A percentile compares a stretch with the other conserved stretches of the same genome.
These are phyloP conservation scores for Passalora sequoiae DNA, from an alignment of 2,329 filamentous ascomycete species.

Conservation along the genomic window DNA sequence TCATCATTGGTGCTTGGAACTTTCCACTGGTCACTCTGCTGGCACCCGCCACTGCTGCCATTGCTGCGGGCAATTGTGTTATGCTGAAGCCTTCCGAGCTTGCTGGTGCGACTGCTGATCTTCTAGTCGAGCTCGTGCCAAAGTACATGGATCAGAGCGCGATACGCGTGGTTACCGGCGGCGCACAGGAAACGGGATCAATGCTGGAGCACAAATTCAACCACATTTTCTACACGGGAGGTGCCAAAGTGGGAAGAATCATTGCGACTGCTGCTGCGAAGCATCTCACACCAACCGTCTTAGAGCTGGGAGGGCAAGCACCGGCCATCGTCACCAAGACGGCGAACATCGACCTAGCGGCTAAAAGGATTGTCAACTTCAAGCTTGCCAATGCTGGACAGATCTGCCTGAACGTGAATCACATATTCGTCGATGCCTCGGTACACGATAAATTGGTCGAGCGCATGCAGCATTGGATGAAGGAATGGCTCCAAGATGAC, in stretches of 20 bases:
- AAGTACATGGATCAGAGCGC: conserved; percentile 68
- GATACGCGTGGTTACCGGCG: conserved; percentile 73
- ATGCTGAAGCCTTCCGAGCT: conserved; percentile 83
- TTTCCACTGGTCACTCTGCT: conserved; percentile 77
- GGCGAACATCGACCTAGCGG: conserved; percentile 70
- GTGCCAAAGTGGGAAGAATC: conserved; percentile 63
- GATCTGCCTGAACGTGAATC: conserved; percentile 85
- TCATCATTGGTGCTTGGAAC: conserved; percentile 85
- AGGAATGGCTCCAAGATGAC: conserved; percentile 72
- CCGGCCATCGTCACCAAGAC: conserved; percentile 74
- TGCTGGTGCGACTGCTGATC: conserved; percentile 66
- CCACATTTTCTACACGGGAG: conserved; percentile 81
- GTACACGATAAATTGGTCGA: conserved; percentile 66
- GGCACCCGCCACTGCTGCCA: conserved; percentile 74
- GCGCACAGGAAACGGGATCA: conserved; percentile 67
- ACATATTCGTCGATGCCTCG: conserved; percentile 71
- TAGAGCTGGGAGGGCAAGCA: conserved; percentile 80
- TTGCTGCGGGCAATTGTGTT: conserved; percentile 80
- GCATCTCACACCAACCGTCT: conserved; percentile 68
- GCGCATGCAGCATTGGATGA: conserved; percentile 63
- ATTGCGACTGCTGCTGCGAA: conserved; percentile 65
- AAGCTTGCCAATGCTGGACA: conserved; percentile 82
- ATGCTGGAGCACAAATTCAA: conserved; percentile 84
- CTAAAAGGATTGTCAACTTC: conserved; percentile 75
- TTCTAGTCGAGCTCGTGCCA: conserved; percentile 70